phyloP scores from a whole-genome alignment of 768 basidiomycete genomes.

The Panaeolus cyanescens region DNA sequence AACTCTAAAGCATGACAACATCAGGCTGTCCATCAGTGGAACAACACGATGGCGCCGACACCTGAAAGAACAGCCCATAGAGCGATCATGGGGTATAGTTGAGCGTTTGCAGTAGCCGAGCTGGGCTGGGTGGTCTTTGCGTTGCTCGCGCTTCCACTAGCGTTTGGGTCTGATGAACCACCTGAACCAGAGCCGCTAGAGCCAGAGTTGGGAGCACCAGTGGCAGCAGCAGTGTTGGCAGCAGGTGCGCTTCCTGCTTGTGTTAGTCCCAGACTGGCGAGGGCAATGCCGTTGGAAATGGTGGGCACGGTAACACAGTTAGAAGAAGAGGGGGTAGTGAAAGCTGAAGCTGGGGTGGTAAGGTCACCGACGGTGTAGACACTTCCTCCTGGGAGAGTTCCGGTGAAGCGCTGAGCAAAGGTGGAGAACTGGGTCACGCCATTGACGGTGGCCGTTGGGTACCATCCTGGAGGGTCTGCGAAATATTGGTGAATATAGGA shows the following conservation, averaged over 20 bases:
- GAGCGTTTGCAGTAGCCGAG: conserved; percentile 9
- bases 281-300: conserved; percentile 38
- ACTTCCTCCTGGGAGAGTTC: conserved; percentile 28
- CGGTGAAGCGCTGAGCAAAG: conserved; percentile 46
- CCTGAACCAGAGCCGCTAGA: neutral
- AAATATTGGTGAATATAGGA: neutral
- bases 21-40: conserved; percentile 6
- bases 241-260: conserved; percentile 11
- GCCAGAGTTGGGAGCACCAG: conserved; percentile 10
- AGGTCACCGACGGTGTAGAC: conserved; percentile 43
- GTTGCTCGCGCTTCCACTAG: conserved; percentile 11
- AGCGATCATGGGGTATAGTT: conserved; percentile 11
- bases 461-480: conserved; percentile 47
- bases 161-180: conserved; percentile 8
- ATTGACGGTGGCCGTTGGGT: conserved; percentile 38
- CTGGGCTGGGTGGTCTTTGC: neutral
- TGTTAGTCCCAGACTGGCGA: conserved; percentile 27
- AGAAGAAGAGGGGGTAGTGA: conserved; percentile 38
- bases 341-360: conserved; percentile 35
- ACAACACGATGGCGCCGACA: conserved; percentile 15
- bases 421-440: conserved; percentile 42
- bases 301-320: conserved; percentile 40
- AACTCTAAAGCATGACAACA: neutral
- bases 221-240: conserved; percentile 7
- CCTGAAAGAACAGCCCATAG: conserved; percentile 16